Evolutionary conservation across 768 basidiomycete species (phyloP).

Genomic region (Boletus tylopilopsis): DNA sequence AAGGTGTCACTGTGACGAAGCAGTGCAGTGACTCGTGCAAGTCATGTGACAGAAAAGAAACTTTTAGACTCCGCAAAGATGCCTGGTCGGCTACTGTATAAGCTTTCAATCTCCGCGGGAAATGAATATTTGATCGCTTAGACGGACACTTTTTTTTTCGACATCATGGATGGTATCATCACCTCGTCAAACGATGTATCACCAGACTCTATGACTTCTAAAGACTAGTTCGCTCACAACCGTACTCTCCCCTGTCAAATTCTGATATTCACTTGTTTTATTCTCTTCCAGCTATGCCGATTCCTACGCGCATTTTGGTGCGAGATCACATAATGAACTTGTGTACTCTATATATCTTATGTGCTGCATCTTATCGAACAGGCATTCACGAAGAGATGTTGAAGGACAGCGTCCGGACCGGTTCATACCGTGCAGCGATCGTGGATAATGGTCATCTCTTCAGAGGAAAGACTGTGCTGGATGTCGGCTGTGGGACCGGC

Average conservation of each 20-base stretch:
- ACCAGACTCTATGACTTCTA: constrained; percentile 68
- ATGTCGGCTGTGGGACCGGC: constrained; percentile 98
- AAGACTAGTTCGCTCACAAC: constrained; percentile 73
- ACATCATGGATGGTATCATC: constrained; percentile 32
- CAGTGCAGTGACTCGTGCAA: neutral
- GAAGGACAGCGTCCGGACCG: constrained; percentile 93
- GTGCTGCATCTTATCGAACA: constrained; percentile 28
- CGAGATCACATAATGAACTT: constrained; percentile 17
- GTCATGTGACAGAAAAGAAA: constrained; percentile 18
- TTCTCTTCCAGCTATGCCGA: constrained; percentile 76
- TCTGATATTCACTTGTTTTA: constrained; percentile 37
- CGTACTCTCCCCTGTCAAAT: constrained; percentile 24
- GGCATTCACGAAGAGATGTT: constrained; percentile 99
- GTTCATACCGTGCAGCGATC: constrained; percentile 93
- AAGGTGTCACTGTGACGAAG: too few relatives aligned
- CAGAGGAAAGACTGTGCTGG: constrained; percentile 94
- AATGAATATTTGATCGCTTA: neutral
- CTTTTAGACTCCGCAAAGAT: too few relatives aligned
- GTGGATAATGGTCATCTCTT: constrained; percentile 93
- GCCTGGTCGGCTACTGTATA: neutral
- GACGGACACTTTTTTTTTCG: constrained; percentile 1
- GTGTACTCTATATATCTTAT: constrained; percentile 2
- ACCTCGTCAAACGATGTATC: constrained; percentile 24
- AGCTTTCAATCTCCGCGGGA: neutral
- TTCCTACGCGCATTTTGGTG: constrained; percentile 94